Evolutionary conservation across 2,329 filamentous ascomycete genomes (phyloP).

Genomic region (Colletotrichum kahawae): DNA sequence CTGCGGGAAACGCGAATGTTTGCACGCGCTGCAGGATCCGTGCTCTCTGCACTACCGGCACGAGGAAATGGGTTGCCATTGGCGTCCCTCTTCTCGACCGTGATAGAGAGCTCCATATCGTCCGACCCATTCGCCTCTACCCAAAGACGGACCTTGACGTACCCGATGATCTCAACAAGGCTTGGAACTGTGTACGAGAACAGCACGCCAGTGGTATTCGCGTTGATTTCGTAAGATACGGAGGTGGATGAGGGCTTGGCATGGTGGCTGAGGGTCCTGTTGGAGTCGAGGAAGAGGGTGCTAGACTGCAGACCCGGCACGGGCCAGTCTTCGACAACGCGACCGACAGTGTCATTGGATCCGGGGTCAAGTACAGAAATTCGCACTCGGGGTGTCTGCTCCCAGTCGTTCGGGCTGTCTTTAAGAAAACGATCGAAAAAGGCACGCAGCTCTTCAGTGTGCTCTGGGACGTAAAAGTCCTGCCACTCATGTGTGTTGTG

Average conservation of each 20-base stretch:
- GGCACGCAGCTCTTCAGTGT: neutral
- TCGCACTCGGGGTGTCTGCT: slow-evolving; percentile 48
- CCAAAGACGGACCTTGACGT: neutral
- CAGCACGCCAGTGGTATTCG: neutral
- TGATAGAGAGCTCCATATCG: neutral
- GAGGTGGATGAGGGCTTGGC: neutral
- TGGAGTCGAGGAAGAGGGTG: neutral
- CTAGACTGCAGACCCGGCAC: neutral
- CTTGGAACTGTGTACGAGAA: neutral
- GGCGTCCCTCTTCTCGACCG: neutral
- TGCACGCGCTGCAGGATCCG: neutral
- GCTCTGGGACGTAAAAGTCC: neutral
- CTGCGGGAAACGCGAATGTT: neutral
- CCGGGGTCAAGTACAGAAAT: slow-evolving; percentile 10
- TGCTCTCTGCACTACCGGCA: neutral
- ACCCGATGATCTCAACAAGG: neutral
- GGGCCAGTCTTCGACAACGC: neutral
- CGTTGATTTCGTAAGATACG: neutral
- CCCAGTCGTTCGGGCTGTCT: slow-evolving; percentile 46
- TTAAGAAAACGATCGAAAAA: slow-evolving; percentile 46
- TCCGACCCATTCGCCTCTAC: neutral
- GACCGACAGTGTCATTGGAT: neutral
- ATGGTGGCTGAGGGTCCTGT: neutral
- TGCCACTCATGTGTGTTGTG: neutral
- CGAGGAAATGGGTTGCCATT: neutral